Evolutionary conservation across 257 asterid genomes (phyloP), one percentile per base, ranked within the genome.

Genomic region (Anisodus tanguticus): DNA sequence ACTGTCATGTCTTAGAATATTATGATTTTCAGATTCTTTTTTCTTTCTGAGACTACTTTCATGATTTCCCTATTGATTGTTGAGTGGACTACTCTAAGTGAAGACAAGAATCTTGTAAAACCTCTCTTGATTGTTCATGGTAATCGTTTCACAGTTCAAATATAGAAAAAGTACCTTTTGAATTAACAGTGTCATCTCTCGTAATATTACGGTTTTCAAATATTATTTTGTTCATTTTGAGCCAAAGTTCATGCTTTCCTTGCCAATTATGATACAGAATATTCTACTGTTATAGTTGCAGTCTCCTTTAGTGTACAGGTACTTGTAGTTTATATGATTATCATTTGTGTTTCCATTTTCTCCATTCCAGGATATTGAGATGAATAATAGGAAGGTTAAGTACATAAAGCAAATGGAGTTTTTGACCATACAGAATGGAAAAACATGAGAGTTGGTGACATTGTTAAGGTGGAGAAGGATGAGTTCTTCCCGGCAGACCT

Each of bases 401-500:
- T 94, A 43, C 98, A 94, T 79, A 86, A 77, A 51, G 95, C 96
- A 19, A 87, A 66, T 5, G 98, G 98, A 72, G 87, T 26, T 26
- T 92, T 96, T 51, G 82, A 87, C 68, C 88, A 60, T 60, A 89
- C 93, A 8, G 95, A 93, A 83, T 96, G 99, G 99, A 93, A 86
- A 85, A 87, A 91, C 87, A 89, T 96, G 76, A 91, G 88, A 91
- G 99, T 96, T n/a, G 99, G 98, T 5, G 94, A 91, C 85, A 86
- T 96, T 80, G 97, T 96, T 58, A 94, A 88, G 88, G 99, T 93
- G 86, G 91, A 91, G 87, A 94, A 94, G 85, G 97, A 96, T 86
- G 91, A 93, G 57, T 94, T 94, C 89, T 95, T 95, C 84, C 99
- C 99, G 1, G 97, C 99, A 54, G 99, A 95, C 77, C 88, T 95